Base-by-base conservation (phyloP, 768 basidiomycete species). In the Mycena epipterygia region DNA sequence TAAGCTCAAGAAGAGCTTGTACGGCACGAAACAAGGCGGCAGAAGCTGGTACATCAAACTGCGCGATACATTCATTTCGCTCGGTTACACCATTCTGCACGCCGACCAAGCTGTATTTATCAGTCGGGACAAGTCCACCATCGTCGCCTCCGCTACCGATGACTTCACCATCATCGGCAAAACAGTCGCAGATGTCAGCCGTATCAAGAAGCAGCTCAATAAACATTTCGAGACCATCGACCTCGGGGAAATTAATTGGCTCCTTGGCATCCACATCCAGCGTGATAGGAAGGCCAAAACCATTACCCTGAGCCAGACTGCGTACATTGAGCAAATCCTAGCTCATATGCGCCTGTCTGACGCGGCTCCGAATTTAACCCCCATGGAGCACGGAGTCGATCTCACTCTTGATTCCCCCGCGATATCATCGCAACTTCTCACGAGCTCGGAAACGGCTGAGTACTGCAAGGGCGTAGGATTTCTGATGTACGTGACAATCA, bases 11-110 rank as follows among this genome's bases (percentile, higher is more conserved):
- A 37, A 37, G 35, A 37, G 6, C 14, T 37, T 37, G 35, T 37
- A 37, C 35, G 48, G 48, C 48, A 49, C 48, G 6, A 55, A 55
- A 12, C 53, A 55, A 55, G 53, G 77, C 83, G 80, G 84, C 1
- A 79, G 79, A 3, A 79, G 79, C 46, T 85, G 81, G 77, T 79
- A 83, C 51, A 51, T 77, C 57, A 75, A 73, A 49, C 66, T 78
- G 3, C 68, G 17, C 12, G 61, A 66, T 39, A 68, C 68, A 17
- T 67, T 75, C 23, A 25, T 33, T 39, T 75, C 14, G 75, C 60
- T 67, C 21, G 64, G 68, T 42, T 70, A 56, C 51, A 57, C 68
- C 49, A 5, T 42, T 65, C 11, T 51, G 14, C 49, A 51, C 12
- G 49, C 49, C 25, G 51, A 37, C 32, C 23, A 57, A 7, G 68